Percentiles rank a stretch among this genome's conserved stretches.
Evolutionary conservation across 345 rosid species (phyloP).

Genomic region (Dipteronia sinensis): DNA sequence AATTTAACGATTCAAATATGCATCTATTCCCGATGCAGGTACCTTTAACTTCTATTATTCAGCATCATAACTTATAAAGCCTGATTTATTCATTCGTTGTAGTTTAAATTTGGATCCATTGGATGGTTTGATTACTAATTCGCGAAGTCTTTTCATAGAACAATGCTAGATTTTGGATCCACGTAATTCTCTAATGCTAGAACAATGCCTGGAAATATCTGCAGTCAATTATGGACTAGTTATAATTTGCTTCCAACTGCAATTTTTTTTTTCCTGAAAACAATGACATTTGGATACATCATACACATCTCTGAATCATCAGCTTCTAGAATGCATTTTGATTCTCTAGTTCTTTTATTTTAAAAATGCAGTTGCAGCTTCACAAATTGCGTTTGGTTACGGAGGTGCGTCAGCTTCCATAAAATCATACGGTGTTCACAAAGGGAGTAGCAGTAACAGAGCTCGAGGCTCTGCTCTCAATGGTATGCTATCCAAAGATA

Average conservation of each 20-base stretch:
- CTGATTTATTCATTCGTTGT: background rate
- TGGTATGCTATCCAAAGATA: slow-evolving; percentile 27
- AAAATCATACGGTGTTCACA: slow-evolving; percentile 43
- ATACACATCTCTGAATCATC: slow-evolving; percentile 7
- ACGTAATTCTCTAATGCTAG: background rate
- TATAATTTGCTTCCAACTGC: background rate
- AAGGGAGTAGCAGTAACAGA: slow-evolving; percentile 29
- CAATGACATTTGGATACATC: background rate
- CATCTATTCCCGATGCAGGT: background rate
- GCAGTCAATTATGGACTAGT: background rate
- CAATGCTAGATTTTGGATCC: too few relatives aligned
- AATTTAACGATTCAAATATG: slow-evolving; percentile 2
- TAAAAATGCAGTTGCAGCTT: slow-evolving; percentile 37
- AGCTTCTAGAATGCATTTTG: background rate
- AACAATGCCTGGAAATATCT: background rate
- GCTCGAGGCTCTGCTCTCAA: slow-evolving; percentile 20
- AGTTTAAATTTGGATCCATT: slow-evolving; percentile 5
- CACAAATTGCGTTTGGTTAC: slow-evolving; percentile 56
- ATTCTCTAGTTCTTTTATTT: background rate
- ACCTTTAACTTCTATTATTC: background rate
- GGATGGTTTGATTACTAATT: background rate
- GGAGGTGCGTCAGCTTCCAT: slow-evolving; percentile 46
- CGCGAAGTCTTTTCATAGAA: slow-evolving; percentile 1
- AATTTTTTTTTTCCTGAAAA: background rate
- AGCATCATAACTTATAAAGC: background rate